Evolutionary conservation across 257 asterid genomes (phyloP).

Genomic region (Haberlea rhodopensis): DNA sequence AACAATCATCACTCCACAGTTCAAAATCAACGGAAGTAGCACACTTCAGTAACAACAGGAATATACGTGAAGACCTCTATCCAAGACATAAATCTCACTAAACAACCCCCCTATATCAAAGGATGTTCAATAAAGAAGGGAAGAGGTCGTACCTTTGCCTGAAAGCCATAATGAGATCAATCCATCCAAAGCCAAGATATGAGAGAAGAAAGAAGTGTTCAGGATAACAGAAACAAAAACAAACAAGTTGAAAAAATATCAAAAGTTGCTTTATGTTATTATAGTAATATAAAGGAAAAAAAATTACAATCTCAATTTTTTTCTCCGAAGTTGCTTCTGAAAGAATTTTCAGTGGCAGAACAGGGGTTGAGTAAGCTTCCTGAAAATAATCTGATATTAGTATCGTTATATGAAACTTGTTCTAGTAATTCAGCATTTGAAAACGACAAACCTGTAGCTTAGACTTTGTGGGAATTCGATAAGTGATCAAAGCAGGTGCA

Average conservation of each 20-base stretch:
- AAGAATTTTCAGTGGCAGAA: conserved; percentile 46
- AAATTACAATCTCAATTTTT: conserved; percentile 44
- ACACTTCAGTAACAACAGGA: not conserved
- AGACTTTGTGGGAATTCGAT: conserved; percentile 43
- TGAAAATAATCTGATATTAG: conserved; percentile 28
- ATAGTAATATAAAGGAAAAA: conserved; percentile 18
- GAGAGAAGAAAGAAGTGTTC: conserved; percentile 25
- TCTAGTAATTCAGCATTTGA: not conserved
- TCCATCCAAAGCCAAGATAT: conserved; percentile 26
- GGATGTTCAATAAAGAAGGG: not conserved
- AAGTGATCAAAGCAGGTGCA: conserved; percentile 57
- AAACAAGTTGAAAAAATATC: not conserved
- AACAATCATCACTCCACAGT: not conserved
- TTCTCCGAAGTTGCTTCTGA: conserved; percentile 31
- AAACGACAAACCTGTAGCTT: conserved; percentile 48
- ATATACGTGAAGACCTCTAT: not conserved
- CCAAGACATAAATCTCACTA: not conserved
- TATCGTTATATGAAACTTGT: not conserved
- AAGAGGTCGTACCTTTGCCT: conserved; percentile 56
- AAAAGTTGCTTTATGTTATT: conserved; percentile 13
- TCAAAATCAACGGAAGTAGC: not conserved
- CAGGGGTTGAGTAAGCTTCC: conserved; percentile 71
- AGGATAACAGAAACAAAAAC: conserved; percentile 19
- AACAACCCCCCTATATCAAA: too few species aligned
- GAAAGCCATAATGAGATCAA: conserved; percentile 24